These are phyloP conservation scores for Aspergillus quadricinctus DNA, from an alignment of 2,329 filamentous ascomycete genomes.

Conservation along the genomic window DNA sequence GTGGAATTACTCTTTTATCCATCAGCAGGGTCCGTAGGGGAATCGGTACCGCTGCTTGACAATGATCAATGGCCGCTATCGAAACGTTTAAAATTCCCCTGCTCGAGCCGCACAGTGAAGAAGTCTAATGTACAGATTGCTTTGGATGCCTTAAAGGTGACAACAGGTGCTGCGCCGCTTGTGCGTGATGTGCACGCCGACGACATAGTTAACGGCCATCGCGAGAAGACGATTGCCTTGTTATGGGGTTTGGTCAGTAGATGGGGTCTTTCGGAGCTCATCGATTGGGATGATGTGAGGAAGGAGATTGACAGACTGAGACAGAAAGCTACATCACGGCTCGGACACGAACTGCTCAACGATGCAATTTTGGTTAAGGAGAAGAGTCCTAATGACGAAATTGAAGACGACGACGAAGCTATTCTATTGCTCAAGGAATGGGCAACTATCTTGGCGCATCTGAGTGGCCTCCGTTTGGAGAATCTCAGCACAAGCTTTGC, in stretches of 20 bases:
- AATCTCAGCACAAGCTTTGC: constrained; percentile 59
- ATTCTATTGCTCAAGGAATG: constrained; percentile 51
- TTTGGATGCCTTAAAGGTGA: constrained; percentile 48
- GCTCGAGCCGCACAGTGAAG: constrained; percentile 52
- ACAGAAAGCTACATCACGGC: constrained; percentile 16
- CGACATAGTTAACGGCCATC: constrained; percentile 60
- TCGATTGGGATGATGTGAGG: constrained; percentile 53
- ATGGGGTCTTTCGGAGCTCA: constrained; percentile 50
- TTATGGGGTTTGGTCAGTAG: constrained; percentile 58
- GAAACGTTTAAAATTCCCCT: constrained; percentile 56
- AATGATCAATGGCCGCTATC: constrained; percentile 48
- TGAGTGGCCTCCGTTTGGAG: constrained; percentile 43
- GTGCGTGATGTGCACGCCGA: constrained; percentile 47
- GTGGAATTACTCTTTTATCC: constrained; percentile 55
- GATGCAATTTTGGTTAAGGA: constrained; percentile 17
- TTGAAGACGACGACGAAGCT: constrained; percentile 25
- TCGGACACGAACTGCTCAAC: constrained; percentile 15
- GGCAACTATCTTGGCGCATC: constrained; percentile 49
- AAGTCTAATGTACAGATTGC: constrained; percentile 57
- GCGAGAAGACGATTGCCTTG: constrained; percentile 59
- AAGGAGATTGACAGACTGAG: constrained; percentile 49
- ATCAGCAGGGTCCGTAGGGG: constrained; percentile 36
- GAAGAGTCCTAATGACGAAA: constrained; percentile 21
- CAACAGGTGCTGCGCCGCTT: constrained; percentile 39
- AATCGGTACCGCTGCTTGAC: constrained; percentile 34